Conservation (phyloP, 768 basidiomycete species). For the Ramaria sp. region DNA sequence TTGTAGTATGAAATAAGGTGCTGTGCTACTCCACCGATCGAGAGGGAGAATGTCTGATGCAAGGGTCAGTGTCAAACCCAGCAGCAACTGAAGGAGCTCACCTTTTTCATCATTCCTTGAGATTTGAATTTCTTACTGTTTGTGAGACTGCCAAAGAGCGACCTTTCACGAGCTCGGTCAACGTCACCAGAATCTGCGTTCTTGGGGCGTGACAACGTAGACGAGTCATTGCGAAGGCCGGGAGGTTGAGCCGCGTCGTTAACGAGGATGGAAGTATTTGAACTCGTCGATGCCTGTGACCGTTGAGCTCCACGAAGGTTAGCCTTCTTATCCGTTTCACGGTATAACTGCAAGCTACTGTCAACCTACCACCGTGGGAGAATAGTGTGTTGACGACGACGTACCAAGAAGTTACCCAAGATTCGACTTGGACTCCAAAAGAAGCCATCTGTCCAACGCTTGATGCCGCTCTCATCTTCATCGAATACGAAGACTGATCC, state of each 20-base stretch:
- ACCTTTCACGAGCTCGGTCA: conserved; percentile 69
- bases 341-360: conserved; percentile 47
- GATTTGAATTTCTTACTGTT: conserved; percentile 89
- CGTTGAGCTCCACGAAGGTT: conserved; percentile 31
- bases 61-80: not conserved
- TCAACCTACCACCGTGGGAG: not conserved
- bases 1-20: conserved; percentile 95
- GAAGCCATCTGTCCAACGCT: conserved; percentile 96
- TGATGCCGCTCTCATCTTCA: conserved; percentile 94
- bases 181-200: conserved; percentile 32
- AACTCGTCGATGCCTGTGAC: conserved; percentile 17
- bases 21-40: conserved; percentile 74
- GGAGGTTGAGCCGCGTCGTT: conserved; percentile 19
- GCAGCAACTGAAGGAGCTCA: conserved; percentile 24
- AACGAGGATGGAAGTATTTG: conserved; percentile 11
- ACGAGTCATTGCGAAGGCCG: conserved; percentile 17
- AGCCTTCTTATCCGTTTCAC: conserved; percentile 75
- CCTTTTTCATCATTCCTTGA: conserved; percentile 97
- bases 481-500: conserved; percentile 97
- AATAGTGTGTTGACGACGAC: conserved; percentile 9
- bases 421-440: conserved; percentile 93
- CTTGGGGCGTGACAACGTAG: conserved; percentile 57
- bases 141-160: conserved; percentile 81
- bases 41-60: conserved; percentile 78
- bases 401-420: conserved; percentile 77